phyloP scores from a whole-genome alignment of 2,329 filamentous ascomycete genomes.

The Colletotrichum simmondsii region DNA sequence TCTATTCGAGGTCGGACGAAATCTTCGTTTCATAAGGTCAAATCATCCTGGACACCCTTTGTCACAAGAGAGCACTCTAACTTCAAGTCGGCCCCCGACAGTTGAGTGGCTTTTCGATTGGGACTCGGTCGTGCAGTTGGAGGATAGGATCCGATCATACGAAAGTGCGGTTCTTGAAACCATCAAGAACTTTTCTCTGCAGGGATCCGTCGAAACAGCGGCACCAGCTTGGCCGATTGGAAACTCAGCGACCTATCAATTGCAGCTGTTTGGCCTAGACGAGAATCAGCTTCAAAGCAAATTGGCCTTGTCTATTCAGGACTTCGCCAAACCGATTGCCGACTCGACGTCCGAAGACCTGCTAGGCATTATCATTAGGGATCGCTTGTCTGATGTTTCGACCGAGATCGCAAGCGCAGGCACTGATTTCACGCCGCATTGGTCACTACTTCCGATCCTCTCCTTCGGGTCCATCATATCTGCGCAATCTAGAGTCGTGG shows the following conservation, averaged over 20 bases:
- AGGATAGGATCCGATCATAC: constrained; percentile 67
- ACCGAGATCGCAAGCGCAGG: constrained; percentile 25
- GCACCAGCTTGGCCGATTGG: background rate
- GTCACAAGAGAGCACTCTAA: constrained; percentile 60
- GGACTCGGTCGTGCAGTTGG: constrained; percentile 73
- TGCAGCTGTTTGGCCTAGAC: constrained; percentile 62
- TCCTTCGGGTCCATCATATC: constrained; percentile 81
- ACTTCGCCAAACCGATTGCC: constrained; percentile 50
- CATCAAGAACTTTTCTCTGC: constrained; percentile 37
- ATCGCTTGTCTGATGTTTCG: constrained; percentile 44
- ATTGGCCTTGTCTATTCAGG: constrained; percentile 62
- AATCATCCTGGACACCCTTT: constrained; percentile 80
- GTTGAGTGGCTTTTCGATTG: constrained; percentile 79
- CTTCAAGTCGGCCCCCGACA: constrained; percentile 61
- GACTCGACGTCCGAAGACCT: constrained; percentile 37
- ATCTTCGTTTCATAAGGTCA: constrained; percentile 76
- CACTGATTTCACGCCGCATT: constrained; percentile 60
- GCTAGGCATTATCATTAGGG: constrained; percentile 37
- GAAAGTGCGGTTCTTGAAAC: constrained; percentile 53
- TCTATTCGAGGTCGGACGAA: constrained; percentile 85
- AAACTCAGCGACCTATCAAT: constrained; percentile 35
- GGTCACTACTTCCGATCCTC: constrained; percentile 71
- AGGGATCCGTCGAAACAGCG: background rate
- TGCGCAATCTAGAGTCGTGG: constrained; percentile 81
- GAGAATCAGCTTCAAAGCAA: constrained; percentile 57